A percentile compares a stretch with the other conserved stretches of the same genome.
phyloP scores from a whole-genome alignment of 73 alveolate species.

The Tetrahymena thermophila region DNA sequence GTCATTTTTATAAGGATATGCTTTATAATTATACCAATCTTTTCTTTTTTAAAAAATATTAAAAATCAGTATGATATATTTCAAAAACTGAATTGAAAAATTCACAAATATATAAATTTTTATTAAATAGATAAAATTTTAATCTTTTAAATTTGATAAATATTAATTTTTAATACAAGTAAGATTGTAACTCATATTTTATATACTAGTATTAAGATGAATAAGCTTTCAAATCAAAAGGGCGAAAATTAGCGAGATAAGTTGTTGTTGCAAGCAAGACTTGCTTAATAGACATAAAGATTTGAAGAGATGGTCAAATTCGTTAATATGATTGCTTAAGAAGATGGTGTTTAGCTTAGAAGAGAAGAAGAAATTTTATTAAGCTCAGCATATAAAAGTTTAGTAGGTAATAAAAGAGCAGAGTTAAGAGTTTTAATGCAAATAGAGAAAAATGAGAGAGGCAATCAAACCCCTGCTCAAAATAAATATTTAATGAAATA shows the following conservation, averaged over 20 bases:
- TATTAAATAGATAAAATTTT: too few relatives aligned
- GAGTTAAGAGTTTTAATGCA: slow-evolving; percentile 74
- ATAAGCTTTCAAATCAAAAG: not conserved
- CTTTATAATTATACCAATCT: too few relatives aligned
- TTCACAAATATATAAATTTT: not conserved
- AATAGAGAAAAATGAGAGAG: slow-evolving; percentile 62
- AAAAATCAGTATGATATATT: not conserved
- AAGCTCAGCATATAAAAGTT: slow-evolving; percentile 78
- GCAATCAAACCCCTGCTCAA: slow-evolving; percentile 56
- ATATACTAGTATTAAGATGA: not conserved
- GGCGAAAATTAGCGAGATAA: slow-evolving; percentile 45
- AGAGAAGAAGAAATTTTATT: slow-evolving; percentile 77
- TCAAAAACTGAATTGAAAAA: not conserved
- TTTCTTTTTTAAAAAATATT: too few relatives aligned
- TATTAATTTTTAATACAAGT: too few relatives aligned
- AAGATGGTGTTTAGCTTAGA: slow-evolving; percentile 44
- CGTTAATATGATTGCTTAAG: slow-evolving; percentile 52
- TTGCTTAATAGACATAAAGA: slow-evolving; percentile 72
- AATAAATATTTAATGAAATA: slow-evolving; percentile 64
- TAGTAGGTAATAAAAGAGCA: slow-evolving; percentile 74
- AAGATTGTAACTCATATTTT: too few relatives aligned
- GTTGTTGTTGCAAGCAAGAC: slow-evolving; percentile 55
- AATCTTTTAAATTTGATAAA: too few relatives aligned
- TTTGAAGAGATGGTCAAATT: slow-evolving; percentile 79
- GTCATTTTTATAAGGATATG: too few relatives aligned